Base-by-base conservation (phyloP, 2,329 filamentous ascomycete species). In the Acrodontium crateriforme region DNA sequence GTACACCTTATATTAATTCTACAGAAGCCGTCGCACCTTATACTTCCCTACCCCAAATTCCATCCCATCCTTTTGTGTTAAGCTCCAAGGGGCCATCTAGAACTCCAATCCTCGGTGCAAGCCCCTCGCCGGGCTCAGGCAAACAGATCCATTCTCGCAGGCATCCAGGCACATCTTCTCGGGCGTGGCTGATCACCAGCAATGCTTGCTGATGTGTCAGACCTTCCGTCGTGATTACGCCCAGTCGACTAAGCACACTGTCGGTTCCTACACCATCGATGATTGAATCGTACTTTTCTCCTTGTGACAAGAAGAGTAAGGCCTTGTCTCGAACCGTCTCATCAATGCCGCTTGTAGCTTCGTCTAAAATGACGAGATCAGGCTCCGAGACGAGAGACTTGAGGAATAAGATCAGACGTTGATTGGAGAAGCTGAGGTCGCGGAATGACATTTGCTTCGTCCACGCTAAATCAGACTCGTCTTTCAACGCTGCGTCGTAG, bases 131-230 rank as follows among this genome's bases (percentile, higher is more conserved):
- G 3, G 76, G 66, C 53, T 85, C 78, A 1, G 87, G 84, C 16
- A 94, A 60, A 50, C 81, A 85, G 27, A 95, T 63, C 78, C 80
- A 95, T 49, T 91, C 74, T 25, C 82, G 61, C 14, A 94, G 69
- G 40, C 75, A 77, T 27, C 77, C 74, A 0, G 89, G 89, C 7
- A 95, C 79, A 54, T 98, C 89, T 44, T 93, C 84, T 37, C 74
- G 75, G 35, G 87, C 67, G 56, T 98, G 89, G 36, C 83, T 89
- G 34, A 95, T 87, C 38, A 85, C 83, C n/a, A 95, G 68, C 29
- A 98, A 58, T 1, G 84, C 84, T 55, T 95, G 87, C 13, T 71
- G 54, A 1, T 72, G 60, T 2, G 65, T 64, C 31, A 94, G 54
- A 0, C 83, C 83, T 1, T 46, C 47, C 4, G 87, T 56, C 13